Percentiles rank a stretch among this genome's conserved stretches.
Conservation (phyloP, 2,329 filamentous ascomycete genomes). For the Endoconidiophora polonica region DNA sequence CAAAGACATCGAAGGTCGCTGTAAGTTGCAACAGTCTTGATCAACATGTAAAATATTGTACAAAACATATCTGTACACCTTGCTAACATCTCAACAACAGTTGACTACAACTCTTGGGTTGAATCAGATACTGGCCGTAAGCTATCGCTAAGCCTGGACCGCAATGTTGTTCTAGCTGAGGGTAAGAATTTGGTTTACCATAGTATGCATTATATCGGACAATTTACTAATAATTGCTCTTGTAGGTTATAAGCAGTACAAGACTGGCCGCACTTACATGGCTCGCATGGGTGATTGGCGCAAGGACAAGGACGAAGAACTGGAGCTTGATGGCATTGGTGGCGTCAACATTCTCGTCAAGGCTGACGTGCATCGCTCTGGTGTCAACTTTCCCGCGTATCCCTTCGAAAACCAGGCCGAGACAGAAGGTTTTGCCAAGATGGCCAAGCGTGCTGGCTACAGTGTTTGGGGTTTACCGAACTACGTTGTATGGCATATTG, state of each 20-base stretch:
- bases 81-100: slow-evolving; percentile 26
- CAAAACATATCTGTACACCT: background rate
- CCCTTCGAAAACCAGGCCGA: slow-evolving; percentile 98
- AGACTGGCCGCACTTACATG: slow-evolving; percentile 83
- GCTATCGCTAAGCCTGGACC: slow-evolving; percentile 55
- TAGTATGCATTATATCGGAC: background rate
- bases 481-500: slow-evolving; percentile 97
- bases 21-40: slow-evolving; percentile 33
- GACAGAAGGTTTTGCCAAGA: slow-evolving; percentile 96
- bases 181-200: slow-evolving; percentile 31
- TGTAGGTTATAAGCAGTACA: slow-evolving; percentile 76
- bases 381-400: slow-evolving; percentile 97
- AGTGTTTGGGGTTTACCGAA: slow-evolving; percentile 85
- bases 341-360: slow-evolving; percentile 97
- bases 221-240: slow-evolving; percentile 14
- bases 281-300: slow-evolving; percentile 83
- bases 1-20: slow-evolving; percentile 83
- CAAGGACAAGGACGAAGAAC: slow-evolving; percentile 78
- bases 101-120: slow-evolving; percentile 98
- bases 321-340: slow-evolving; percentile 86
- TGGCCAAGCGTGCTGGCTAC: slow-evolving; percentile 93
- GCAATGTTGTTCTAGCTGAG: slow-evolving; percentile 75
- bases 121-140: slow-evolving; percentile 74
- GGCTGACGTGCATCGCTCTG: slow-evolving; percentile 88
- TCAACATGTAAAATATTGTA: background rate